These are phyloP conservation scores for Chalciporus sp. DNA, from an alignment of 1,284 basidiomycete genomes.

Conservation along the genomic window DNA sequence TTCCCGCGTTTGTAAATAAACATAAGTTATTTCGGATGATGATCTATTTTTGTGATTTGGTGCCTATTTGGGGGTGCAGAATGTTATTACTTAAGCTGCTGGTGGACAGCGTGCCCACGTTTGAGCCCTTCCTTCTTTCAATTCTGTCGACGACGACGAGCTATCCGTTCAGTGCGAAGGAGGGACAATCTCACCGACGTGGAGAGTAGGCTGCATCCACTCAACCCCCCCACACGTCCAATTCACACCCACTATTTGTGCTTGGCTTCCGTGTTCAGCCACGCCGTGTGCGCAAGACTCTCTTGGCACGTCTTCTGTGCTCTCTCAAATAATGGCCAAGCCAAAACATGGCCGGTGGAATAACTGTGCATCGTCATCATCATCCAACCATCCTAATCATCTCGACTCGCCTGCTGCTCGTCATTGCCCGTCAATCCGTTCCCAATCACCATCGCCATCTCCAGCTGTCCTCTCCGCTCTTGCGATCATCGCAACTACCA, in stretches of 20 bases:
- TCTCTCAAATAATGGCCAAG: conserved; percentile 36
- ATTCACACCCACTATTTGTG: background rate
- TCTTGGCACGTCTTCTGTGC: conserved; percentile 40
- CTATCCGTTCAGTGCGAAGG: conserved; percentile 5
- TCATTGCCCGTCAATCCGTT: background rate
- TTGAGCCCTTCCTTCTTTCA: conserved; percentile 5
- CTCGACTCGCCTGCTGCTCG: background rate
- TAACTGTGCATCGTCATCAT: background rate
- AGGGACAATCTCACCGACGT: background rate
- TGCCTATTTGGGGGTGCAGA: conserved; percentile 18
- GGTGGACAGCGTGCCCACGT: conserved; percentile 9
- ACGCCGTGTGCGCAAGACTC: conserved; percentile 37
- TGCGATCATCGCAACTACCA: conserved; percentile 52
- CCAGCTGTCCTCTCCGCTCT: conserved; percentile 53
- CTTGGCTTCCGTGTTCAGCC: conserved; percentile 30
- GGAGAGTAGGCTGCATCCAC: background rate
- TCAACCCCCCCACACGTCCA: background rate
- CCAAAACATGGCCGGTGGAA: conserved; percentile 30
- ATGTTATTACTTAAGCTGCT: conserved; percentile 33
- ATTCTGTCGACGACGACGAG: conserved; percentile 7
- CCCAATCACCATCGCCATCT: conserved; percentile 38
- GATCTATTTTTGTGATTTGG: background rate
- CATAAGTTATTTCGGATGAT: background rate
- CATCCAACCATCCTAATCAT: background rate
- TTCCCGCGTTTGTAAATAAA: background rate